Evolutionary conservation across 73 alveolate species (phyloP).

Genomic region (Tetrahymena thermophila): DNA sequence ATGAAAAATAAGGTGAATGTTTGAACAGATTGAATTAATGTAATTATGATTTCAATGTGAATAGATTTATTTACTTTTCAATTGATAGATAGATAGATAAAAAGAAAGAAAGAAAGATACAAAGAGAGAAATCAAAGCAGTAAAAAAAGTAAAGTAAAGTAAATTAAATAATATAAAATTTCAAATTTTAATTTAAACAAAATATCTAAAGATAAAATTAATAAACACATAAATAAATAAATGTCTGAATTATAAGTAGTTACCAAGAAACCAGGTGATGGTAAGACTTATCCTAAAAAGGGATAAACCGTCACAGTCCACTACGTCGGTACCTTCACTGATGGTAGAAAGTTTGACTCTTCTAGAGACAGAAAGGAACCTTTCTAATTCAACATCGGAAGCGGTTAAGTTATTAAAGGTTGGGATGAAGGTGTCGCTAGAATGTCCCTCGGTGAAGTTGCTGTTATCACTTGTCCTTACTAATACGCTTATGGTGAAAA

Average conservation of each 20-base stretch:
- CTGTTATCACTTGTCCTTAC: constrained; percentile 62
- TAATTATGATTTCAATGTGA: neutral
- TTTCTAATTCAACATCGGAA: constrained; percentile 76
- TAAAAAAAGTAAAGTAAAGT: neutral
- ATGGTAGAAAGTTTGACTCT: constrained; percentile 83
- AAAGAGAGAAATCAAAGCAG: neutral
- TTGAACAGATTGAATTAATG: neutral
- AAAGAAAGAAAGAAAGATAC: neutral
- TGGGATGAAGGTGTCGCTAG: constrained; percentile 94
- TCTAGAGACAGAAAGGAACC: constrained; percentile 58
- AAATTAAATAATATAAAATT: neutral
- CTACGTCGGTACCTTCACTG: constrained; percentile 75
- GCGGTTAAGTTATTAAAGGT: constrained; percentile 90
- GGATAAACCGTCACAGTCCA: constrained; percentile 45
- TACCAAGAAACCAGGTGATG: constrained; percentile 10
- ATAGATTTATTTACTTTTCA: neutral
- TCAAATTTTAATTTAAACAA: neutral
- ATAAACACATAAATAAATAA: neutral
- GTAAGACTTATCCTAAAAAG: neutral
- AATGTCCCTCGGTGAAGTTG: constrained; percentile 88
- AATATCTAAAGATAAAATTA: neutral
- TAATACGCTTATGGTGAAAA: constrained; percentile 79
- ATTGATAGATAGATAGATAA: neutral
- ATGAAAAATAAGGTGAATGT: too few species aligned
- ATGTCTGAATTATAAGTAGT: neutral